Evolutionary conservation across 2,329 filamentous ascomycete genomes (phyloP), one percentile per base, ranked within the genome.

Genomic region (Colletotrichum sidae): DNA sequence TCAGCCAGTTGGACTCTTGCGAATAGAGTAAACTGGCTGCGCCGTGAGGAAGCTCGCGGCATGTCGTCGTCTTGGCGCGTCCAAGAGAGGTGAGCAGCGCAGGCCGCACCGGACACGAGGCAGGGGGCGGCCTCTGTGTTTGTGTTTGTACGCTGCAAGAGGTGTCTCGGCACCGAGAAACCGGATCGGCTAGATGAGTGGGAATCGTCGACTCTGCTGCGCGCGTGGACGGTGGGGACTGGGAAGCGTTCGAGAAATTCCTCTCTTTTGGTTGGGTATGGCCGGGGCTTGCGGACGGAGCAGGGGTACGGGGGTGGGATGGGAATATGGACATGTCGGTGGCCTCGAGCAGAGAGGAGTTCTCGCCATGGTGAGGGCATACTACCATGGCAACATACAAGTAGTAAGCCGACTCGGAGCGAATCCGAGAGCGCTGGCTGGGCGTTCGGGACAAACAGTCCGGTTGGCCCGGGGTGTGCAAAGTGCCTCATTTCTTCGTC

Each of bases 131-230:
- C 17, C 56, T 25, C 41, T 25, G 25, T 25, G 25, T 25, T 25
- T 25, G 56, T 17, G 49, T 49, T 25, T 49, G 42, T 35, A 37
- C 35, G 35, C 35, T 11, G 55, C 44, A n/a, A 38, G 42, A 11
- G 9, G 38, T 34, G 45, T 60, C 61, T 65, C 50, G 56, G 61
- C 57, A 60, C 38, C 42, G 45, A 39, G 15, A 50, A 50, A 55
- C 56, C 51, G 56, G 61, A 65, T 65, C 56, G 44, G 11, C 61
- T 11, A 33, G 34, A 25, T 17, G 54, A 25, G 38, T 49, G 54
- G 38, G 34, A 33, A 46, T 52, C 55, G 49, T 49, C 15, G 8
- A 37, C 12, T 37, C 44, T 15, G 17, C 2, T 46, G 47, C 59
- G 54, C 54, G 60, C 55, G 42, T 54, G 55, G 39, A 35, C 37